phyloP scores from a whole-genome alignment of 2,329 filamentous ascomycete genomes.

The Sporothrix variecibatus region DNA sequence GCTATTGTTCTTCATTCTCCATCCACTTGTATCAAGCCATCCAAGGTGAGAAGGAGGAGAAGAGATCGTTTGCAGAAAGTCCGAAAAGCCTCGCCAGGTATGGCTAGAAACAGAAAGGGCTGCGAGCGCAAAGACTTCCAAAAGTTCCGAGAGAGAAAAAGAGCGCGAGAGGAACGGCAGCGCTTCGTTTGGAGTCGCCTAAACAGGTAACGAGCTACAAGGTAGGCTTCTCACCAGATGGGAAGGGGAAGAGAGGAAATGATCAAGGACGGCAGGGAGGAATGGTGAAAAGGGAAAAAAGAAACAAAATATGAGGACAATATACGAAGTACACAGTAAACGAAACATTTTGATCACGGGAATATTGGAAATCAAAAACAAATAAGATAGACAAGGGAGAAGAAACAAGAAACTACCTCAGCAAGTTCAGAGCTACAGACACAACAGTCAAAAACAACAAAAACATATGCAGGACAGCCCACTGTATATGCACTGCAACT shows the following conservation, averaged over 20 bases:
- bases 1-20: constrained; percentile 13
- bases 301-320: not conserved
- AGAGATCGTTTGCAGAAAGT: constrained; percentile 1
- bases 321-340: not conserved
- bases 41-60: constrained; percentile 7
- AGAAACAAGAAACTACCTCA: not conserved
- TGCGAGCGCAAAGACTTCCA: not conserved
- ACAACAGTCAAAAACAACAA: not conserved
- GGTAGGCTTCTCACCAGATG: constrained; percentile 5
- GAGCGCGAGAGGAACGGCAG: not conserved
- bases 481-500: constrained; percentile 16
- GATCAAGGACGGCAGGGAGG: constrained; percentile 16
- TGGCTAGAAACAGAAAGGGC: not conserved
- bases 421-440: not conserved
- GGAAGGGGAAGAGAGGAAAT: not conserved
- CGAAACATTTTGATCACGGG: not conserved
- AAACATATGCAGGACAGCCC: not conserved
- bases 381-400: not conserved
- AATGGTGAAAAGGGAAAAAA: not conserved
- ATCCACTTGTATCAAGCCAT: constrained; percentile 8
- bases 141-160: not conserved
- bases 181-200: constrained; percentile 13
- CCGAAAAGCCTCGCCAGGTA: not conserved
- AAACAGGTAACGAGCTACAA: constrained; percentile 16
- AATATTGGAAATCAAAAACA: not conserved